Percentiles rank a stretch among this genome's conserved stretches.
These are phyloP conservation scores for Thalassiosira hispida DNA, from an alignment of 352 stramenopile genomes.

Conservation along the genomic window DNA sequence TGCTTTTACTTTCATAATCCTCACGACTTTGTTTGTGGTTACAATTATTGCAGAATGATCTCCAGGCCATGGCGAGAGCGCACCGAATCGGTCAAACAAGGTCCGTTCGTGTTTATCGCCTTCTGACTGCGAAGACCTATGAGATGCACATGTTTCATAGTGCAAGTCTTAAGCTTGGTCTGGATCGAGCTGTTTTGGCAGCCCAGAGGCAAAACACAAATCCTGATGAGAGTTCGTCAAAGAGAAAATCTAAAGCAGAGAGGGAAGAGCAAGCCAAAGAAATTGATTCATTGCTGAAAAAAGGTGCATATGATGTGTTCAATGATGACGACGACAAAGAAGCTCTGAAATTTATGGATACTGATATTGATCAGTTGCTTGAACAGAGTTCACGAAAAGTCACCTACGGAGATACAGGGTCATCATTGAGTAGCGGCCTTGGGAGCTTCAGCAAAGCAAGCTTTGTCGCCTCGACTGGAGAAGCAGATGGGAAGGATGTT, in stretches of 20 bases:
- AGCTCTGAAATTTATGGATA: constrained; percentile 89
- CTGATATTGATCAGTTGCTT: constrained; percentile 96
- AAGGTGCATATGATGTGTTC: constrained; percentile 96
- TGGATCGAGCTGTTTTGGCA: constrained; percentile 97
- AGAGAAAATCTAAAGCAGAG: constrained; percentile 87
- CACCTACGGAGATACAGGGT: constrained; percentile 78
- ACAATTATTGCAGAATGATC: constrained; percentile 42
- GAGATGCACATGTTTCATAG: constrained; percentile 99
- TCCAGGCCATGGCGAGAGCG: constrained; percentile 89
- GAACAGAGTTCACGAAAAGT: constrained; percentile 83
- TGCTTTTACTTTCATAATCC: not conserved
- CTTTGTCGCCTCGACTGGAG: constrained; percentile 82
- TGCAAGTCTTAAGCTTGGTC: constrained; percentile 96
- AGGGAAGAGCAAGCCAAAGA: constrained; percentile 86
- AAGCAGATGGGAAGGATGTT: constrained; percentile 83
- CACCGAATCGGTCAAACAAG: constrained; percentile 99
- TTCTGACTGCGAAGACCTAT: constrained; percentile 98
- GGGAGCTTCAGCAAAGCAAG: constrained; percentile 86
- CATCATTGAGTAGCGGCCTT: constrained; percentile 76
- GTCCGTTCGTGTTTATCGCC: constrained; percentile 95
- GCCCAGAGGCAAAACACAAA: constrained; percentile 88
- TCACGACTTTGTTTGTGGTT: not conserved
- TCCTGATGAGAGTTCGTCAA: constrained; percentile 74
- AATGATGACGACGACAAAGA: constrained; percentile 95
- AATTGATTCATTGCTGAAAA: constrained; percentile 96